Evolutionary conservation across 2,329 filamentous ascomycete species (phyloP).

Genomic region (Fusarium sp.): DNA sequence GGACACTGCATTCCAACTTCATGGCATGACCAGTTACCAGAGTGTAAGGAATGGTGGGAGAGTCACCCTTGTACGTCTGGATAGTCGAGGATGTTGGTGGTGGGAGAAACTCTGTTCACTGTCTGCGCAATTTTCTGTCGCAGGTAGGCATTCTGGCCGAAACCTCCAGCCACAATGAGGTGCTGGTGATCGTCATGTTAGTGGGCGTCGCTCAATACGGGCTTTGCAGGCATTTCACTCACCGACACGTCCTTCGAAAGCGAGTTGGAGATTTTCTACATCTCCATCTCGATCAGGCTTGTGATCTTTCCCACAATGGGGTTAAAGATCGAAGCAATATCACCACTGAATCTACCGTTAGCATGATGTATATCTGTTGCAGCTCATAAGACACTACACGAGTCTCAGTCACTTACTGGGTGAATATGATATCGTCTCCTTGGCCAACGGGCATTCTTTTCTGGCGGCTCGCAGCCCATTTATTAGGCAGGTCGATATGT

Average conservation of each 20-base stretch:
- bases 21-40: neutral
- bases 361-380: neutral
- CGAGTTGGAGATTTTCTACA: neutral
- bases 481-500: fast-evolving
- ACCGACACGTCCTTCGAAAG: neutral
- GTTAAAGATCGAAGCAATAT: neutral
- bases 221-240: neutral
- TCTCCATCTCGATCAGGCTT: neutral
- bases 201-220: neutral
- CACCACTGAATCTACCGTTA: neutral
- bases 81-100: neutral
- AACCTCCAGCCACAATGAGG: neutral
- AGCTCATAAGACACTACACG: neutral
- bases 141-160: neutral
- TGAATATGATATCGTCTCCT: neutral
- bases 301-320: neutral
- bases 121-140: neutral
- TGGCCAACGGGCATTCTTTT: neutral
- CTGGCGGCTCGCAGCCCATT: fast-evolving
- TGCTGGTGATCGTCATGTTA: neutral
- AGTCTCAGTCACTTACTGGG: neutral
- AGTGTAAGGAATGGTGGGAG: neutral
- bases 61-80: neutral
- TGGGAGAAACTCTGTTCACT: neutral
- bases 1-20: neutral